Base-by-base conservation (phyloP, 2,329 filamentous ascomycete species). In the Exophiala calicioides region DNA sequence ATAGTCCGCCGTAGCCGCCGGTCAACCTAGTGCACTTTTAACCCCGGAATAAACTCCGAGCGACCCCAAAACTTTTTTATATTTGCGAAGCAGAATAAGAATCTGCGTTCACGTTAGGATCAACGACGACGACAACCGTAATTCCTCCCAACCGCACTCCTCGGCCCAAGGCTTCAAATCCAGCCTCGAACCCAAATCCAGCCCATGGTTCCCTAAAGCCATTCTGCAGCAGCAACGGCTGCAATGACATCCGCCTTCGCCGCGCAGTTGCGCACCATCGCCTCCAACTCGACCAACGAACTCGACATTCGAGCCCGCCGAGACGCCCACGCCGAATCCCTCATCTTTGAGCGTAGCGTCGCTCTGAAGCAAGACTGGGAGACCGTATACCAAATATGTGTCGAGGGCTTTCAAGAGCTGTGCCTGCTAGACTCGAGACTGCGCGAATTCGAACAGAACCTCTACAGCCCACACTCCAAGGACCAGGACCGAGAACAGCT, bases 391-490 rank as follows among this genome's bases (percentile, higher is more conserved):
- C 81, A 86, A 46, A 81, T 95, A 65, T 97, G 91, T 65, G 76
- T 83, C 58, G 88, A 95, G 62, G 93, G 90, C 2, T 98, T 91
- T 62, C 82, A 90, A 55, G 93, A 98, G 62, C 75, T 98, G 48
- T 97, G 93, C 68, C 81, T 84, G 57, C 77, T 98, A 43, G 94
- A 99, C 65, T 67, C 76, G 18, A 82, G 90, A 48, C 97, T 96
- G 62, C 63, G 77, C 10, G 75, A 78, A 26, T 98, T 91, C 64
- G 78, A 81, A 52, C 76, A 78, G 47, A 90, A 82, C 43, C 77
- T 99, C 46, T 99, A 97, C 77, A 94, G 87, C 73, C 87, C 93
- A 60, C 88, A 95, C 72, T 96, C 91, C 70, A 90, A 90, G 66
- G 78, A 81, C 53, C 85, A 95, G 63, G 93, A 98, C 65, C 81